A percentile compares a stretch with the other conserved stretches of the same genome.
These are phyloP conservation scores for Phytophthora crassamura DNA, from an alignment of 352 stramenopile genomes.

Conservation along the genomic window DNA sequence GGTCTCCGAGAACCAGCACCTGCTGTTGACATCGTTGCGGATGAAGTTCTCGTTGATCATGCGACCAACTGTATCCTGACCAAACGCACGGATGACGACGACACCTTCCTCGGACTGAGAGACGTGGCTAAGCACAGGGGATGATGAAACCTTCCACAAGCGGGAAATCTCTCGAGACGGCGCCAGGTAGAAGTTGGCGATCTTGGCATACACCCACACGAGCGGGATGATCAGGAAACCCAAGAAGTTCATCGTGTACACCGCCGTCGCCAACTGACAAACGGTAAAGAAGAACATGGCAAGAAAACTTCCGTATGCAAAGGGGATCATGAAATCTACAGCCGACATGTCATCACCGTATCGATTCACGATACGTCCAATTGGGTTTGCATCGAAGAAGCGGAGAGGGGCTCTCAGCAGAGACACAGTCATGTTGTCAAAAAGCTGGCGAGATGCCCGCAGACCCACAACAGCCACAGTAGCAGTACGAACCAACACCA, in stretches of 20 bases:
- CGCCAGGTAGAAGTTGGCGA: conserved; percentile 43
- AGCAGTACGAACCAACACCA: conserved; percentile 41
- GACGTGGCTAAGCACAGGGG: conserved; percentile 50
- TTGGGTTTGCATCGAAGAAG: conserved; percentile 93
- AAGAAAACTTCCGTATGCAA: conserved; percentile 47
- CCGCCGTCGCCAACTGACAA: conserved; percentile 75
- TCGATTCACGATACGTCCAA: conserved; percentile 90
- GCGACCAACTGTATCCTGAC: conserved; percentile 21
- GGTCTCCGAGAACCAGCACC: conserved; percentile 34
- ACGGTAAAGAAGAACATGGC: conserved; percentile 72
- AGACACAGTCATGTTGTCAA: conserved; percentile 85
- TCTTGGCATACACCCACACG: conserved; percentile 77
- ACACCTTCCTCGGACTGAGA: conserved; percentile 41
- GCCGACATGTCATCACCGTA: conserved; percentile 91
- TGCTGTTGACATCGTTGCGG: conserved; percentile 41
- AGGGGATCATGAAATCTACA: conserved; percentile 79
- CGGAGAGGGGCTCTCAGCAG: conserved; percentile 87
- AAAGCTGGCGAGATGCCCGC: conserved; percentile 60
- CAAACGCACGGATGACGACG: conserved; percentile 50
- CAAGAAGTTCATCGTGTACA: conserved; percentile 78
- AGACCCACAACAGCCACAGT: conserved; percentile 50
- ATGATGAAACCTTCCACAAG: conserved; percentile 44
- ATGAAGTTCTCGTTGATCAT: conserved; percentile 35
- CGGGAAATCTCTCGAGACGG: conserved; percentile 50
- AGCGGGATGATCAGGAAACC: conserved; percentile 83